phyloP scores from a whole-genome alignment of 495 filamentous ascomycete genomes.

The Hamigera avellanea region DNA sequence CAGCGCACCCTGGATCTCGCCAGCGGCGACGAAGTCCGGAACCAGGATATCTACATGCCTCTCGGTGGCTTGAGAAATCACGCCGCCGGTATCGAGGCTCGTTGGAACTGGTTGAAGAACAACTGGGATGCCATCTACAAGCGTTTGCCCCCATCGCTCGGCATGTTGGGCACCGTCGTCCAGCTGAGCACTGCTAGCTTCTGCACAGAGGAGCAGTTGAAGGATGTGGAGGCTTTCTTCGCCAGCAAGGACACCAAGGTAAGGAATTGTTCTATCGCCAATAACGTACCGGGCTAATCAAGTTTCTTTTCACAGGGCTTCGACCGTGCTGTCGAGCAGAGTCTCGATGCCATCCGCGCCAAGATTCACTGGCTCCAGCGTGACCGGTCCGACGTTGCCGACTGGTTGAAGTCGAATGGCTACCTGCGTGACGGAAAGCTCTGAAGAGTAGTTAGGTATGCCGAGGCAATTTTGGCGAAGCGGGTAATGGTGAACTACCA shows the following conservation, averaged over 20 bases:
- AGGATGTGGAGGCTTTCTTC: constrained; percentile 74
- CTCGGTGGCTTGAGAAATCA: constrained; percentile 69
- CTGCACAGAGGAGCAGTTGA: constrained; percentile 60
- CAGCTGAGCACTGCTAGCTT: constrained; percentile 76
- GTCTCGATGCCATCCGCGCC: constrained; percentile 45
- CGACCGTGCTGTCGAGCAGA: constrained; percentile 51
- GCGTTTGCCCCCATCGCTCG: constrained; percentile 64
- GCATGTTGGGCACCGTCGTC: constrained; percentile 79
- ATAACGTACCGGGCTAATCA: constrained; percentile 38
- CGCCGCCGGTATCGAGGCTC: constrained; percentile 61
- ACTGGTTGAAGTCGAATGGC: constrained; percentile 48
- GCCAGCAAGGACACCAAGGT: constrained; percentile 66
- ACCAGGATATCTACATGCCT: constrained; percentile 91
- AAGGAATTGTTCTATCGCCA: constrained; percentile 1
- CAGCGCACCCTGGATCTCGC: constrained; percentile 66
- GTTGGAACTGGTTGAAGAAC: constrained; percentile 73
- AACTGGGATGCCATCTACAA: constrained; percentile 77
- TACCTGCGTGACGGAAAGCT: constrained; percentile 36
- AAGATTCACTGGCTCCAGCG: constrained; percentile 53
- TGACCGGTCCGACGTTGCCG: constrained; percentile 47
- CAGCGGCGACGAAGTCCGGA: constrained; percentile 76
- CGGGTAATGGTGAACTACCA: too few species aligned
- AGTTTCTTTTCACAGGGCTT: constrained; percentile 25
- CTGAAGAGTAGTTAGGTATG: too few species aligned
- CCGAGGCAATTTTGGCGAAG: too few species aligned